These are phyloP conservation scores for Carex scoparia DNA, from an alignment of 176 grass and related monocot species.

Conservation along the genomic window DNA sequence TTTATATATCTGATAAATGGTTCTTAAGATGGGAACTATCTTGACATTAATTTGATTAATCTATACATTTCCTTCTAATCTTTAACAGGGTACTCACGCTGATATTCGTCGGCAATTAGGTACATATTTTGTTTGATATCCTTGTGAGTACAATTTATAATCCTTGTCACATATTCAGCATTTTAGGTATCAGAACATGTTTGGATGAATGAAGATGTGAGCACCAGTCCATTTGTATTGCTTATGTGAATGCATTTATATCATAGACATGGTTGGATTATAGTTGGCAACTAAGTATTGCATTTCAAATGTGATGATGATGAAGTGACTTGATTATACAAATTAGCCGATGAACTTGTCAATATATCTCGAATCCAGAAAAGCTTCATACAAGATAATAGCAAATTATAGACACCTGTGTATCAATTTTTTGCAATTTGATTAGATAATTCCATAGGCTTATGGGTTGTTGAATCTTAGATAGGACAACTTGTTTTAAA, in stretches of 20 bases:
- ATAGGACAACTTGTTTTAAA: background rate
- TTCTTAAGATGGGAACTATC: background rate
- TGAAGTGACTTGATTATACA: background rate
- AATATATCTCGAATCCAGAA: background rate
- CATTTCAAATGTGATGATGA: background rate
- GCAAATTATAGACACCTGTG: no score
- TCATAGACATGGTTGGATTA: no score
- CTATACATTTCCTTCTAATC: background rate
- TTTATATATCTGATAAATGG: background rate
- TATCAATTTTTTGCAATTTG: background rate
- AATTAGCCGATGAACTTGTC: background rate
- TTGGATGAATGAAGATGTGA: no score
- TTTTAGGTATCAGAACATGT: background rate
- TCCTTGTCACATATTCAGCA: background rate
- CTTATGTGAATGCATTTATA: background rate
- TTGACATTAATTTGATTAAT: background rate
- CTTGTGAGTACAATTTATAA: background rate
- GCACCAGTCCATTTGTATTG: background rate
- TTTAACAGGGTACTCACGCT: slow-evolving; percentile 71
- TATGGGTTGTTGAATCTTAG: background rate
- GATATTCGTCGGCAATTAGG: slow-evolving; percentile 93
- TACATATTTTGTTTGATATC: slow-evolving; percentile 26
- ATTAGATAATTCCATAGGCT: background rate
- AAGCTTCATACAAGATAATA: background rate
- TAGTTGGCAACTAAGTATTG: no score